Evolutionary conservation across 1,284 basidiomycete species (phyloP).

Genomic region (Takashimella tepidaria): DNA sequence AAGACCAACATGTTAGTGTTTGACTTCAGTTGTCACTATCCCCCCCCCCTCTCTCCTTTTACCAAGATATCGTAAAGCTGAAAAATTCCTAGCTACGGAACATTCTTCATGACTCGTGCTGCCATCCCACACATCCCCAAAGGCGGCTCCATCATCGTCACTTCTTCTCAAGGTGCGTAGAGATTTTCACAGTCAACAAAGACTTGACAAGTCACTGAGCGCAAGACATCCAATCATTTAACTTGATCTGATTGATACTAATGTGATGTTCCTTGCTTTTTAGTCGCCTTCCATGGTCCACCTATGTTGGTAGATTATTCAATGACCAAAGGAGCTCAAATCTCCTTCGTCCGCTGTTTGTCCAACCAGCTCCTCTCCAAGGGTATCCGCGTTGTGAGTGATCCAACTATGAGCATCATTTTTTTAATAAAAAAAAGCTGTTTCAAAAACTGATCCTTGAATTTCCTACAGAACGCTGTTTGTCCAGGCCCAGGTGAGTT

Average conservation of each 20-base stretch:
- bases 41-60: too few relatives aligned
- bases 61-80: background rate
- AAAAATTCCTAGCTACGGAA: conserved; percentile 16
- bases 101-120: conserved; percentile 41
- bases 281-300: conserved; percentile 40
- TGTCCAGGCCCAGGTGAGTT: conserved; percentile 19
- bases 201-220: too few relatives aligned
- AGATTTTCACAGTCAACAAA: too few relatives aligned
- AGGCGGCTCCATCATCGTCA: conserved; percentile 45
- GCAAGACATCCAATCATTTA: too few relatives aligned
- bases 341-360: conserved; percentile 56
- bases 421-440: too few relatives aligned
- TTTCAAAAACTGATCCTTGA: conserved; percentile 17
- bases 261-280: background rate
- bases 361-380: conserved; percentile 57
- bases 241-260: too few relatives aligned
- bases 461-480: conserved; percentile 12
- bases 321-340: conserved; percentile 58
- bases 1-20: conserved; percentile 33
- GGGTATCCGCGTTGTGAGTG: conserved; percentile 45
- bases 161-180: conserved; percentile 39
- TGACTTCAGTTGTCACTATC: too few relatives aligned
- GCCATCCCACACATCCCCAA: conserved; percentile 46
- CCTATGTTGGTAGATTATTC: conserved; percentile 55
- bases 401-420: too few relatives aligned